Conservation (phyloP, 495 filamentous ascomycete genomes). For the Sphaerosporella brunnea region DNA sequence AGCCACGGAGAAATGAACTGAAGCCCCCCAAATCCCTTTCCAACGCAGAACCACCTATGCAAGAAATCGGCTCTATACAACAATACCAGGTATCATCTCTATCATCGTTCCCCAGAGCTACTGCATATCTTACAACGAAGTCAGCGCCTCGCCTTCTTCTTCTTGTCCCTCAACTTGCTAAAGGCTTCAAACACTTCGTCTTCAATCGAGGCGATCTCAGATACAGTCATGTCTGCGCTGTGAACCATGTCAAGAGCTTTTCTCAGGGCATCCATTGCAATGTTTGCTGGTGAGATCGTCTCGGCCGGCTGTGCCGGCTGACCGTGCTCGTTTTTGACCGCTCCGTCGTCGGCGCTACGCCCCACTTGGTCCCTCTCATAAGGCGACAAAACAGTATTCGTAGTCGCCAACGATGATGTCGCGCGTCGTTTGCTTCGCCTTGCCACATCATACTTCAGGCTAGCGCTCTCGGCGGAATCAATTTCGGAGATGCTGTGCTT, state of each 20-base stretch:
- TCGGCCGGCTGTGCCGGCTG: not conserved
- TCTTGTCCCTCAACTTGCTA: not conserved
- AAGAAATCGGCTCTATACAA: not conserved
- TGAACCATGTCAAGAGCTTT: not conserved
- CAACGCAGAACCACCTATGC: not conserved
- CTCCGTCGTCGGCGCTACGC: not conserved
- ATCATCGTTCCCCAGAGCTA: not conserved
- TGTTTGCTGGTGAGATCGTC: not conserved
- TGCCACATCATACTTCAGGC: not conserved
- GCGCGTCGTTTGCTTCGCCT: not conserved
- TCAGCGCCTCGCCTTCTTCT: slow-evolving; percentile 1
- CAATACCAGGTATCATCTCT: not conserved
- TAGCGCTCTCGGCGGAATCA: not conserved
- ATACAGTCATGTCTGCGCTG: not conserved
- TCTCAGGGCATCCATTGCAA: not conserved
- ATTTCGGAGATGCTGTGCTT: not conserved
- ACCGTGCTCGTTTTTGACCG: not conserved
- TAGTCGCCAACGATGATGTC: not conserved
- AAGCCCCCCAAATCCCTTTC: not conserved
- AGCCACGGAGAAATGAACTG: not conserved
- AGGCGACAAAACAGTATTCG: not conserved
- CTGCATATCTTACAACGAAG: slow-evolving; percentile 1
- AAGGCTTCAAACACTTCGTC: slow-evolving; percentile 1
- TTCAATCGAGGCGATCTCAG: not conserved
- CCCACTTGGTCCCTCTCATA: not conserved